These are phyloP conservation scores for Waltiozyma sp. DNA, from an alignment of 1,139 yeast species.

Conservation along the genomic window DNA sequence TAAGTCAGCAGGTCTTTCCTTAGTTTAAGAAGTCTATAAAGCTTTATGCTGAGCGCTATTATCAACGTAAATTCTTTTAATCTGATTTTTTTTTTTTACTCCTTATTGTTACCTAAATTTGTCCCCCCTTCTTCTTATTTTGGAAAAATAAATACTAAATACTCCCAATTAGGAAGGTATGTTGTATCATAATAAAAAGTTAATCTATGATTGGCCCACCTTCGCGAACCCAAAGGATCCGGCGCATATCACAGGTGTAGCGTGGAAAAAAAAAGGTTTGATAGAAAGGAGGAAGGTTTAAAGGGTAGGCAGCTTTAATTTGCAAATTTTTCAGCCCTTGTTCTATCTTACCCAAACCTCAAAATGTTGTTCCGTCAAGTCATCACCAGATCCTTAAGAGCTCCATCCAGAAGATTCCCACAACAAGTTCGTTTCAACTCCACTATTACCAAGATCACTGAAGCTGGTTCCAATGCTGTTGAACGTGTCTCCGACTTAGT, in stretches of 20 bases:
- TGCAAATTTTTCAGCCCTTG: no score
- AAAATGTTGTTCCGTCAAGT: constrained; percentile 9
- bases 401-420: background rate
- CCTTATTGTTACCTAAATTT: no score
- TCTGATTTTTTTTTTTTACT: no score
- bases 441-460: constrained; percentile 24
- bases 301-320: background rate
- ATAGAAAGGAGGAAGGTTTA: background rate
- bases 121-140: no score
- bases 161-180: no score
- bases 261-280: background rate
- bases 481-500: constrained; percentile 17
- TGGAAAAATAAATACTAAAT: no score
- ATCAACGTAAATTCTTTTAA: no score
- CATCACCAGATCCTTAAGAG: constrained; percentile 7
- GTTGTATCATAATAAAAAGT: no score
- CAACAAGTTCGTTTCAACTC: constrained; percentile 11
- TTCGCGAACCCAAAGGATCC: background rate
- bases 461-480: constrained; percentile 27
- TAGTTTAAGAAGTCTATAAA: background rate
- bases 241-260: no score
- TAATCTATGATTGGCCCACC: background rate
- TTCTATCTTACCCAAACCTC: background rate
- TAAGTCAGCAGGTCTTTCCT: constrained; percentile 10
- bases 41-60: no score